Evolutionary conservation across 2,329 filamentous ascomycete species (phyloP).

Genomic region (Sarocladium kiliense): DNA sequence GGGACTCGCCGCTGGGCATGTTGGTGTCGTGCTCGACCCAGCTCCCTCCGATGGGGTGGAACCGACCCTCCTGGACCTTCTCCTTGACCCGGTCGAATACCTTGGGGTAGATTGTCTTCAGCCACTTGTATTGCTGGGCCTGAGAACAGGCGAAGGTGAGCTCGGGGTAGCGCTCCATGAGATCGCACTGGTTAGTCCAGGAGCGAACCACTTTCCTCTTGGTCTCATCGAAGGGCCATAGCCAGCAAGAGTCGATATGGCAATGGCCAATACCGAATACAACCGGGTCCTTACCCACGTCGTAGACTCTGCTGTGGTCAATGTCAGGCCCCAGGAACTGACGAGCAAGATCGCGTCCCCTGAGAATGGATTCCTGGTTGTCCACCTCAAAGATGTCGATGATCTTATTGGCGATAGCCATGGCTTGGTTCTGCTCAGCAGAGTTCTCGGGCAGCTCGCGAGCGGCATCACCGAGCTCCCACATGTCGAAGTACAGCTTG

Average conservation of each 20-base stretch:
- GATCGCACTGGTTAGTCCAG: constrained; percentile 93
- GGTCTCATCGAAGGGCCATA: constrained; percentile 98
- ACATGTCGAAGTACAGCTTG: constrained; percentile 84
- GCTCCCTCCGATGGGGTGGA: constrained; percentile 93
- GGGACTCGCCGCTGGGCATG: constrained; percentile 88
- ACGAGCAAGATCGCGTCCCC: constrained; percentile 76
- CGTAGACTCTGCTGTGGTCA: constrained; percentile 80
- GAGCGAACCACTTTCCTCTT: constrained; percentile 94
- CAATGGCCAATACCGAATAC: constrained; percentile 92
- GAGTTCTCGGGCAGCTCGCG: constrained; percentile 85
- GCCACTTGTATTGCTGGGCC: constrained; percentile 97
- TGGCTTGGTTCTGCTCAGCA: constrained; percentile 82
- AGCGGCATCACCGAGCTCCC: constrained; percentile 91
- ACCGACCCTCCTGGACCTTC: constrained; percentile 85
- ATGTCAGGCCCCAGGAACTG: constrained; percentile 77
- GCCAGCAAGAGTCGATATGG: constrained; percentile 97
- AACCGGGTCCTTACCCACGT: constrained; percentile 65
- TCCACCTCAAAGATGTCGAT: constrained; percentile 86
- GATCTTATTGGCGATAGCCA: constrained; percentile 78
- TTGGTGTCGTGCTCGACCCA: constrained; percentile 99
- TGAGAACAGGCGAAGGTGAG: constrained; percentile 89
- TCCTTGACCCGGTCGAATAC: constrained; percentile 86
- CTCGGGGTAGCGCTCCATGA: constrained; percentile 94
- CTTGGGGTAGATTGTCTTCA: constrained; percentile 82
- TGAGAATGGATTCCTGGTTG: constrained; percentile 69